Evolutionary conservation across 148 eudicot genomes (phyloP).

Genomic region (Polygonum maritimum): DNA sequence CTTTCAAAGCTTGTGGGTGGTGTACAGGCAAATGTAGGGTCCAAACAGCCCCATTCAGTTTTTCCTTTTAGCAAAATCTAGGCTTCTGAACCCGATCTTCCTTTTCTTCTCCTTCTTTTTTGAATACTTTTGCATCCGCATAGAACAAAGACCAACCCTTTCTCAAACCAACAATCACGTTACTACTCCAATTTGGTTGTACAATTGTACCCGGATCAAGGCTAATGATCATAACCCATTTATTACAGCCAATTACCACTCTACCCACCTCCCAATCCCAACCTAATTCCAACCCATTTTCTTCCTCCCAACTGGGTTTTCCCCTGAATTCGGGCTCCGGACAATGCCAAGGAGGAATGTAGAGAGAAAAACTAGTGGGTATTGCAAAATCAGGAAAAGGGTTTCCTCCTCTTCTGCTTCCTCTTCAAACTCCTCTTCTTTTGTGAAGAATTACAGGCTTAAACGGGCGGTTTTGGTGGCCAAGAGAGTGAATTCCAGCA

Average conservation of each 20-base stretch:
- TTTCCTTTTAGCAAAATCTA: slow-evolving; percentile 3
- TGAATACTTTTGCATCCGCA: background rate
- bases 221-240: background rate
- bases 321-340: background rate
- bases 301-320: background rate
- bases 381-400: slow-evolving; percentile 60
- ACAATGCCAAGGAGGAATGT: slow-evolving; percentile 27
- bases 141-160: background rate
- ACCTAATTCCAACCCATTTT: background rate
- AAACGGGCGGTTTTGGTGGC: slow-evolving; percentile 54
- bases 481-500: slow-evolving; percentile 36
- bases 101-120: slow-evolving; percentile 1
- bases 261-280: background rate
- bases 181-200: background rate
- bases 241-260: background rate
- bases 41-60: background rate
- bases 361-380: slow-evolving; percentile 23
- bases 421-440: slow-evolving; percentile 13
- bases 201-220: background rate
- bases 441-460: slow-evolving; percentile 38
- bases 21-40: slow-evolving; percentile 2
- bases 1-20: background rate
- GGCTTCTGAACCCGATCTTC: background rate
- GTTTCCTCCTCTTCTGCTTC: slow-evolving; percentile 66
- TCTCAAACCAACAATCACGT: background rate